Evolutionary conservation across 805 yeast species (phyloP).

Genomic region (Candida corydali): DNA sequence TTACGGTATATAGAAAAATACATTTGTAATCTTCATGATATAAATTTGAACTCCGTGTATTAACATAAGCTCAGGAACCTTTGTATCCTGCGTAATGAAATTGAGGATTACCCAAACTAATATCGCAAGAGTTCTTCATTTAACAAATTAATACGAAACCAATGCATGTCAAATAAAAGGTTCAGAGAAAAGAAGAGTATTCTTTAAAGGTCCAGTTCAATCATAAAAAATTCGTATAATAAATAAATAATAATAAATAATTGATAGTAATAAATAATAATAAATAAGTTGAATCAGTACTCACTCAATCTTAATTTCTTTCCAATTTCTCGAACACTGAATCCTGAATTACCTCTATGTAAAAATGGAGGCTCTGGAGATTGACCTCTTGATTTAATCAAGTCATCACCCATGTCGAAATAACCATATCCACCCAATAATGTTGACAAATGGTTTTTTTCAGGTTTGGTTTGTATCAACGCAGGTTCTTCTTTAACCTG

Average conservation of each 20-base stretch:
- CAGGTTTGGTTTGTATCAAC: not conserved
- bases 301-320: constrained; percentile 62
- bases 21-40: not conserved
- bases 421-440: constrained; percentile 58
- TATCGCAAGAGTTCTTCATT: no score
- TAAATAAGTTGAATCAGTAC: constrained; percentile 31
- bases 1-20: constrained; percentile 54
- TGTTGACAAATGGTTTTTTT: constrained; percentile 18
- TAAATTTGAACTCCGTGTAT: not conserved
- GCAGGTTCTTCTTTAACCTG: not conserved
- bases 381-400: constrained; percentile 51
- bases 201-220: no score
- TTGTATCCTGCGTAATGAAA: no score
- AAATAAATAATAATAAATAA: constrained; percentile 8
- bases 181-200: no score
- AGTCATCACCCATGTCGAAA: constrained; percentile 54
- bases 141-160: no score
- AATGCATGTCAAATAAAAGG: no score
- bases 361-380: constrained; percentile 53
- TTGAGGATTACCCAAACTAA: no score
- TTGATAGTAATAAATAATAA: constrained; percentile 9
- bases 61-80: no score
- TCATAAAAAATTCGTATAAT: constrained; percentile 2
- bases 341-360: constrained; percentile 33
- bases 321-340: constrained; percentile 54